These are phyloP conservation scores for Solanum habrochaites DNA, from an alignment of 257 asterid species.

Conservation along the genomic window DNA sequence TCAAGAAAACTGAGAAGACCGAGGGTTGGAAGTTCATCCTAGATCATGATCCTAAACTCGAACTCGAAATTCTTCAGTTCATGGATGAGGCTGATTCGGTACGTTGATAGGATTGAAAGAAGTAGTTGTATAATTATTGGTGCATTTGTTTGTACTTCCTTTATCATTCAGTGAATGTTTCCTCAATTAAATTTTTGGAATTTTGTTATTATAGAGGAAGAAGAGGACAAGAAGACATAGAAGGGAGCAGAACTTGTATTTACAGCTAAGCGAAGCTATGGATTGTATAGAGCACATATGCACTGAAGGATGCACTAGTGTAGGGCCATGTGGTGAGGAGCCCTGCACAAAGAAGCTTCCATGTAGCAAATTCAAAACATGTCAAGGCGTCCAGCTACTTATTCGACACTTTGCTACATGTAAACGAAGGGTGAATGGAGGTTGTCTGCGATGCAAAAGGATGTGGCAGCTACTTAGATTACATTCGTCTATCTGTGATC, in stretches of 20 bases:
- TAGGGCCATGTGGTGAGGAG: conserved; percentile 60
- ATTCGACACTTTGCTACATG: conserved; percentile 72
- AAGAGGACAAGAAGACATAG: conserved; percentile 47
- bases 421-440: conserved; percentile 66
- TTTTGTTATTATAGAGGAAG: conserved; percentile 40
- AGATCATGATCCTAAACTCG: conserved; percentile 66
- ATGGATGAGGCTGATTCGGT: conserved; percentile 77
- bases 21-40: conserved; percentile 92
- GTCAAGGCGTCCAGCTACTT: conserved; percentile 76
- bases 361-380: conserved; percentile 69
- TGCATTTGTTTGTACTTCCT: no score
- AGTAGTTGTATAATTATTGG: background rate
- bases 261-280: conserved; percentile 88
- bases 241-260: conserved; percentile 48
- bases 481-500: conserved; percentile 77
- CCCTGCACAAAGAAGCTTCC: conserved; percentile 49
- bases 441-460: conserved; percentile 63
- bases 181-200: background rate
- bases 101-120: background rate
- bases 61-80: conserved; percentile 73
- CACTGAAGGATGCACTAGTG: conserved; percentile 76
- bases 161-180: background rate
- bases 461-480: conserved; percentile 87
- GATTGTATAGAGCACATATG: conserved; percentile 79
- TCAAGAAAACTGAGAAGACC: conserved; percentile 49